phyloP scores from a whole-genome alignment of 352 stramenopile genomes.

The Pythium chondricola region DNA sequence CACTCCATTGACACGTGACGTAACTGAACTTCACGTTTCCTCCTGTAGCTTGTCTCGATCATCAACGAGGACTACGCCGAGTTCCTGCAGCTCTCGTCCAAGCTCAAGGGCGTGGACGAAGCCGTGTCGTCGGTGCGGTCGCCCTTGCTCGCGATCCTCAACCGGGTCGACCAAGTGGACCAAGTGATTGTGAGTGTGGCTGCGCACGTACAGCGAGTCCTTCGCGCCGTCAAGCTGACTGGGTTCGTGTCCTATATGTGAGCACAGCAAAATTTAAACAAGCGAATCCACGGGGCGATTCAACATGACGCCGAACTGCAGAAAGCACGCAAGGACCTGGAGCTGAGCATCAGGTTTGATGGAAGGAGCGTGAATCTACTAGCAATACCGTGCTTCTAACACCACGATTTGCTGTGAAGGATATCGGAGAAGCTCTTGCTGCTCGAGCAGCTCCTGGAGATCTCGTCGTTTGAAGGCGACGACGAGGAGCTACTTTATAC shows the following conservation, averaged over 20 bases:
- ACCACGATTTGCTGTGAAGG: too few species aligned
- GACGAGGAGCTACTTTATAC: neutral
- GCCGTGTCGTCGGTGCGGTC: constrained; percentile 71
- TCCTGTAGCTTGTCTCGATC: constrained; percentile 80
- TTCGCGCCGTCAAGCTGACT: neutral
- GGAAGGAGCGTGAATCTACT: too few species aligned
- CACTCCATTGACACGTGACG: too few species aligned
- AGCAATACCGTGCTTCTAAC: too few species aligned
- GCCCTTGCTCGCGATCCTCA: constrained; percentile 67
- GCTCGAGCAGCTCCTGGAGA: constrained; percentile 72
- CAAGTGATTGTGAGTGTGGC: constrained; percentile 33
- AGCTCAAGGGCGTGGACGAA: constrained; percentile 82
- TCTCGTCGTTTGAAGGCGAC: constrained; percentile 24
- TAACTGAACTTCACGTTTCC: too few species aligned
- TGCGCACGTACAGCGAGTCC: neutral
- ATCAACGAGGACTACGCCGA: constrained; percentile 88
- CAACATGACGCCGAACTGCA: constrained; percentile 36
- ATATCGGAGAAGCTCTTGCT: constrained; percentile 75
- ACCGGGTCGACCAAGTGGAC: constrained; percentile 72
- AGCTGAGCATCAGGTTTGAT: constrained; percentile 61
- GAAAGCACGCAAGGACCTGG: constrained; percentile 40
- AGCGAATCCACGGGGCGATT: constrained; percentile 46
- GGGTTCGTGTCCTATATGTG: neutral
- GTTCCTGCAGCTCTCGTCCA: constrained; percentile 85
- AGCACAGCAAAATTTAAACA: constrained; percentile 24